Conservation (phyloP, 1,139 yeast species). For the Debaryomyces robertsiae region DNA sequence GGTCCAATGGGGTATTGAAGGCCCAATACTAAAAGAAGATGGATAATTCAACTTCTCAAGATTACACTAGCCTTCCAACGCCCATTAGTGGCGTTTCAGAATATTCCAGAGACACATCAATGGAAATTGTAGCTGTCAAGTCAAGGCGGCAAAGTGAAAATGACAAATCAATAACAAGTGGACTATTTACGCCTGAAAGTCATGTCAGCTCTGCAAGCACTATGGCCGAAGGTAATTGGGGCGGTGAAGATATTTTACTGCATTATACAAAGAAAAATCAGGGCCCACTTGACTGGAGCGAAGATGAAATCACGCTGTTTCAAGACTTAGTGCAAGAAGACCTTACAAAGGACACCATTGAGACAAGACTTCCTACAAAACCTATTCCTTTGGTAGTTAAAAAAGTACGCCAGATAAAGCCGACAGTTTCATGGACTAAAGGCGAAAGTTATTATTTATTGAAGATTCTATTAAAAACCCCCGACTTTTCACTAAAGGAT, state of each 20-base stretch:
- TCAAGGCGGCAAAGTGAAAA: neutral
- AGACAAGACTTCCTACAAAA: neutral
- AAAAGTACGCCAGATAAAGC: neutral
- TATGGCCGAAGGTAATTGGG: neutral
- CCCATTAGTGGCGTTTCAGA: slow-evolving; percentile 4
- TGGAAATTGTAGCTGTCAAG: slow-evolving; percentile 1
- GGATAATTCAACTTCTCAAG: neutral
- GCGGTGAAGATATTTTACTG: neutral
- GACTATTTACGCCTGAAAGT: slow-evolving; percentile 6
- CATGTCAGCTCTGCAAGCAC: neutral
- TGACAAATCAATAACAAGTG: neutral
- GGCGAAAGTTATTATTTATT: slow-evolving; percentile 4
- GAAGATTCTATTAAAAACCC: neutral
- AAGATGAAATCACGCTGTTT: slow-evolving; percentile 1
- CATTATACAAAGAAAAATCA: neutral
- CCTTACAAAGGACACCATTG: slow-evolving; percentile 5
- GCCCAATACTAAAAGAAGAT: slow-evolving; percentile 2
- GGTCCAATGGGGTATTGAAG: neutral
- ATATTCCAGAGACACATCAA: slow-evolving; percentile 1
- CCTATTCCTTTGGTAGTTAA: neutral
- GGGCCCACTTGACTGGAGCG: slow-evolving; percentile 5
- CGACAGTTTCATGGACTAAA: slow-evolving; percentile 5
- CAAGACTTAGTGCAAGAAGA: slow-evolving; percentile 1
- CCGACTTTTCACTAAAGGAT: neutral
- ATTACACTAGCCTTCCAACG: neutral